Evolutionary conservation across 176 grass and related monocot species (phyloP).

Genomic region (Luzula sylvatica): DNA sequence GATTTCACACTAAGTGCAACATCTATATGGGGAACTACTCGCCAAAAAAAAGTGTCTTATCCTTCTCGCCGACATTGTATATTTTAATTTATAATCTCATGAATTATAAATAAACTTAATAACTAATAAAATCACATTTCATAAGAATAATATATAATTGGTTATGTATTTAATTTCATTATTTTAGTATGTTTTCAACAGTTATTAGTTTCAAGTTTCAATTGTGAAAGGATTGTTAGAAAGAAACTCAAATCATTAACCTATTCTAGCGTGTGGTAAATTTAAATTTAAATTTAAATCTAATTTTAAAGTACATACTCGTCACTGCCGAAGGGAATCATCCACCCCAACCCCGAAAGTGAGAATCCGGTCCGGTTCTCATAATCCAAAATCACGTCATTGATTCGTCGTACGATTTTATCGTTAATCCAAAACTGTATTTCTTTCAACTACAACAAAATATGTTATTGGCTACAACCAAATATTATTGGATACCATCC

Average conservation of each 20-base stretch:
- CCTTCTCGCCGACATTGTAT: conserved; percentile 14
- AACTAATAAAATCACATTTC: no score
- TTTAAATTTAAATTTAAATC: no score
- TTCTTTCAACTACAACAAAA: no score
- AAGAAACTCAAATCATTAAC: conserved; percentile 2
- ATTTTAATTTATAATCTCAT: not conserved
- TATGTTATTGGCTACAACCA: no score
- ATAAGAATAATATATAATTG: conserved; percentile 1
- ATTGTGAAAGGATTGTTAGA: conserved; percentile 11
- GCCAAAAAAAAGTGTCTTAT: conserved; percentile 24
- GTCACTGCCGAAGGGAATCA: not conserved
- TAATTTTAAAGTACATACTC: not conserved
- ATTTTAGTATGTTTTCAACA: not conserved
- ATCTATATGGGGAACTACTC: conserved; percentile 21
- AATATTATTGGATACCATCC: no score
- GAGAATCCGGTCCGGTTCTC: no score
- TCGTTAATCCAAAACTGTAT: no score
- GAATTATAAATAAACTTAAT: no score
- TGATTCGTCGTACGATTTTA: no score
- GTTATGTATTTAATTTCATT: not conserved
- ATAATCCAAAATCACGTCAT: no score
- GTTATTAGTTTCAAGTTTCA: conserved; percentile 17
- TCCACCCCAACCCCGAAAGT: no score
- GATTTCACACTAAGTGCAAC: conserved; percentile 26
- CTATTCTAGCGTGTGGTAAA: conserved; percentile 6